Evolutionary conservation across 75 land plant species (phyloP).

Genomic region (Pinus taeda): DNA sequence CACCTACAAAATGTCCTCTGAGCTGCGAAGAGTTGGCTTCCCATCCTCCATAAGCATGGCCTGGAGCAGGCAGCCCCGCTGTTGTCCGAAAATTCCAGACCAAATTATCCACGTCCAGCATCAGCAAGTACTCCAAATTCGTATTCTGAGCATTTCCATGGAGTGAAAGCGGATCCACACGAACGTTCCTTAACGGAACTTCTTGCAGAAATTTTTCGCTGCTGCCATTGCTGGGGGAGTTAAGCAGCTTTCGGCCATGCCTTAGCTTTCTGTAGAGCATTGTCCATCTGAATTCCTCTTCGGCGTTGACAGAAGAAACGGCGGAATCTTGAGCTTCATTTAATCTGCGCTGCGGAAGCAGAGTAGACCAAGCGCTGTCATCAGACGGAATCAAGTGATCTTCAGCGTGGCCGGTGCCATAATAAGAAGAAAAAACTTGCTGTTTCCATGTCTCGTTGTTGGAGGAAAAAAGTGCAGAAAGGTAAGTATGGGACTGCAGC

Average conservation of each 20-base stretch:
- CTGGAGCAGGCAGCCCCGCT: conserved; percentile 58
- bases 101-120: conserved; percentile 77
- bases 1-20: conserved; percentile 88
- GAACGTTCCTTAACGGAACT: conserved; percentile 70
- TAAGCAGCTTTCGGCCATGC: neutral
- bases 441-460: conserved; percentile 33
- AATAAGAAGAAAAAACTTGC: conserved; percentile 22
- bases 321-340: neutral
- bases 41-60: conserved; percentile 82
- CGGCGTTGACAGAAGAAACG: neutral
- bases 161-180: conserved; percentile 48
- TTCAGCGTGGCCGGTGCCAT: neutral
- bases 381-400: conserved; percentile 39
- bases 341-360: conserved; percentile 12
- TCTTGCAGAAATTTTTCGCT: conserved; percentile 38
- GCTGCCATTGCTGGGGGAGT: neutral
- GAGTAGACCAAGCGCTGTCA: conserved; percentile 28
- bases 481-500: conserved; percentile 56
- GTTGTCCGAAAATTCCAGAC: conserved; percentile 86
- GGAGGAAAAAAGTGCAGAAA: conserved; percentile 29
- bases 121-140: conserved; percentile 79
- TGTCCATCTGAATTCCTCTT: conserved; percentile 1
- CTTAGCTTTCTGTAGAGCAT: neutral
- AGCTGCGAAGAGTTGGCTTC: conserved; percentile 58
- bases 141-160: conserved; percentile 72